Conservation (phyloP, 2,329 filamentous ascomycete species). For the Trichoderma guizhouense region DNA sequence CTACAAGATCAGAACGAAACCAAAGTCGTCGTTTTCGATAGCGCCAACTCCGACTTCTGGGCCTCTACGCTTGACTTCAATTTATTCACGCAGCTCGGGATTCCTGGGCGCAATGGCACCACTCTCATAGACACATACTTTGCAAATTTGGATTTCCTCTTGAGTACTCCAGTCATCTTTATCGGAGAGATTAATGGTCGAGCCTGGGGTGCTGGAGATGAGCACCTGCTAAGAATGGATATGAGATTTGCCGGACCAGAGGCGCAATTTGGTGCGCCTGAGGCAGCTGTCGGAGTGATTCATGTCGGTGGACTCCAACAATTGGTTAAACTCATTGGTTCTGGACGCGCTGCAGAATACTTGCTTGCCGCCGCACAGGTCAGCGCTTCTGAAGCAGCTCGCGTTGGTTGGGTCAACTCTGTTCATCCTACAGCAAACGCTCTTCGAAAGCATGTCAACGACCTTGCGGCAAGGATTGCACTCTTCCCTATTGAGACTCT, state of each 20-base stretch:
- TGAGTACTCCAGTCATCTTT: constrained; percentile 3
- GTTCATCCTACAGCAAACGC: not conserved
- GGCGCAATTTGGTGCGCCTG: not conserved
- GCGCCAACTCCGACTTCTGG: not conserved
- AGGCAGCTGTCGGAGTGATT: not conserved
- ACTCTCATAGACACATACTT: not conserved
- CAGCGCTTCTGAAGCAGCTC: not conserved
- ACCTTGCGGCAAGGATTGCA: not conserved
- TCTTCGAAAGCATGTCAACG: not conserved
- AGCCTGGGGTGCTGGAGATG: constrained; percentile 1
- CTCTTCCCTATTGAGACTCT: not conserved
- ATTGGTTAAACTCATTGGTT: not conserved
- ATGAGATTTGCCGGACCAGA: not conserved
- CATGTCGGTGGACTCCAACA: constrained; percentile 8
- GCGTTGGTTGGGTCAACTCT: not conserved
- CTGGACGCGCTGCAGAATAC: constrained; percentile 3
- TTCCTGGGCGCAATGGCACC: not conserved
- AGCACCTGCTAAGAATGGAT: constrained; percentile 1
- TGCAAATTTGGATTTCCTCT: not conserved
- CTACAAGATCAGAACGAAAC: not conserved
- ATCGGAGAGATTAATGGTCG: not conserved
- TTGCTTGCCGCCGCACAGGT: not conserved
- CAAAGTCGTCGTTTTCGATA: not conserved
- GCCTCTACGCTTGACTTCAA: not conserved
- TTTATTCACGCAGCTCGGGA: not conserved